Evolutionary conservation across 2,329 filamentous ascomycete genomes (phyloP).

Genomic region (Dryadomyces sulphureus): DNA sequence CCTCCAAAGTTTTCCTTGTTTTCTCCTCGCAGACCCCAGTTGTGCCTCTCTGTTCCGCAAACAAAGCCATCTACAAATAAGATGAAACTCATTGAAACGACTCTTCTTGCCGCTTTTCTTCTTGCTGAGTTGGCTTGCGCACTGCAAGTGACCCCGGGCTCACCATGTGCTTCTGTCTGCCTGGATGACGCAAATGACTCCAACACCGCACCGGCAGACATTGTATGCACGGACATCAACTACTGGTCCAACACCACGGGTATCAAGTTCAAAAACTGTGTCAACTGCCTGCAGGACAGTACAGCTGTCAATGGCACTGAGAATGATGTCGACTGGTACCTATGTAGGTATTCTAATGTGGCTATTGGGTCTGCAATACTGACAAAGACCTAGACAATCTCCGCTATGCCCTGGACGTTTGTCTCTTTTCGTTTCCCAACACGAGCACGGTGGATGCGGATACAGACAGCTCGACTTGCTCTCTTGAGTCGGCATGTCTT

Average conservation of each 20-base stretch:
- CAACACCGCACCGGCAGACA: conserved; percentile 28
- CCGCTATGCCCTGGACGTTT: conserved; percentile 31
- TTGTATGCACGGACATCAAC: conserved; percentile 28
- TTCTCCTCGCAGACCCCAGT: background rate
- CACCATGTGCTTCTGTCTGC: conserved; percentile 32
- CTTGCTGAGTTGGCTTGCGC: conserved; percentile 12
- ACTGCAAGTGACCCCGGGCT: conserved; percentile 34
- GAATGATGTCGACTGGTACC: conserved; percentile 28
- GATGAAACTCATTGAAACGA: too few relatives aligned
- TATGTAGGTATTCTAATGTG: conserved; percentile 22
- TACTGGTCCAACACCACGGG: conserved; percentile 23
- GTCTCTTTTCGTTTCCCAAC: conserved; percentile 24
- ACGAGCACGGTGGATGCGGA: conserved; percentile 11
- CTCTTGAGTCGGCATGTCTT: conserved; percentile 24
- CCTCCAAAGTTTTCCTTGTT: background rate
- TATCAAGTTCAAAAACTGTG: conserved; percentile 30
- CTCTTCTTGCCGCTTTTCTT: conserved; percentile 6
- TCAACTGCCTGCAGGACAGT: conserved; percentile 32
- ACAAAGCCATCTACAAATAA: background rate
- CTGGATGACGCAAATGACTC: conserved; percentile 25
- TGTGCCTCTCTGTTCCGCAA: background rate
- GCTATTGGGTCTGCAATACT: background rate
- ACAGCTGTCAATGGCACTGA: conserved; percentile 22
- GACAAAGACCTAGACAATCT: conserved; percentile 26
- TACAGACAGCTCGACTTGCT: conserved; percentile 26